Conservation (phyloP, 78 protist species). For the Mastigamoeba balamuthi region DNA sequence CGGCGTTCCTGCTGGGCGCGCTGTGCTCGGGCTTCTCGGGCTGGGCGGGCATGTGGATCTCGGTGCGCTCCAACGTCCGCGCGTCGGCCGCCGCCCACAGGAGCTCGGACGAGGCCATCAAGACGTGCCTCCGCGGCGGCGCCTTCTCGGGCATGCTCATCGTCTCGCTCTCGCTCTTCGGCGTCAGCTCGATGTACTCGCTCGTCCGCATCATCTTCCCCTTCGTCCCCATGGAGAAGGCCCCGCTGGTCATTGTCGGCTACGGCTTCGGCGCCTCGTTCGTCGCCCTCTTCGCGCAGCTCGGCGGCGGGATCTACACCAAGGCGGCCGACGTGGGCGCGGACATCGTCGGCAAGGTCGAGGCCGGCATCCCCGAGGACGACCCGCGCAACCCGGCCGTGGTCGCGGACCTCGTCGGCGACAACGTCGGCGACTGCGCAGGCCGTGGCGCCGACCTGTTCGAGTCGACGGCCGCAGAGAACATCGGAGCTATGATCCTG, state of each 20-base stretch:
- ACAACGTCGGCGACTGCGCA: conserved; percentile 81
- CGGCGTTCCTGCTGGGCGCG: not conserved
- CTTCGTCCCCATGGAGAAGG: not conserved
- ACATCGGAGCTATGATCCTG: conserved; percentile 67
- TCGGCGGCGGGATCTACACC: conserved; percentile 80
- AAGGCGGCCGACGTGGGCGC: conserved; percentile 85
- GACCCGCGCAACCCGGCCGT: conserved; percentile 74
- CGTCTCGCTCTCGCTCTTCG: conserved; percentile 32
- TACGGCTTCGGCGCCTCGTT: conserved; percentile 78
- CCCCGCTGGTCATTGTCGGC: conserved; percentile 59
- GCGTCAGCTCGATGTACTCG: conserved; percentile 33
- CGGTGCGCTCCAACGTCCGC: conserved; percentile 1
- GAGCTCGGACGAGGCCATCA: not conserved
- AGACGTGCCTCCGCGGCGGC: conserved; percentile 42
- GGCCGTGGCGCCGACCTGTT: conserved; percentile 70
- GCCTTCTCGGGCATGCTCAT: conserved; percentile 42
- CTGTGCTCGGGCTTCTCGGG: not conserved
- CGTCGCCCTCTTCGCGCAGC: conserved; percentile 72
- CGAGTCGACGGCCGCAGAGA: conserved; percentile 69
- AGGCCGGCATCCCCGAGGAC: conserved; percentile 68
- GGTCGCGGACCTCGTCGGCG: conserved; percentile 77
- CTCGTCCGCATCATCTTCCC: conserved; percentile 1
- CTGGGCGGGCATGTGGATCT: not conserved
- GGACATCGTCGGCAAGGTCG: conserved; percentile 73
- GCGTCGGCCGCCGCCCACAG: conserved; percentile 1